Percentiles rank a stretch among this genome's conserved stretches.
Conservation (phyloP, 1,284 basidiomycete species). For the Ceratobasidium sp. region DNA sequence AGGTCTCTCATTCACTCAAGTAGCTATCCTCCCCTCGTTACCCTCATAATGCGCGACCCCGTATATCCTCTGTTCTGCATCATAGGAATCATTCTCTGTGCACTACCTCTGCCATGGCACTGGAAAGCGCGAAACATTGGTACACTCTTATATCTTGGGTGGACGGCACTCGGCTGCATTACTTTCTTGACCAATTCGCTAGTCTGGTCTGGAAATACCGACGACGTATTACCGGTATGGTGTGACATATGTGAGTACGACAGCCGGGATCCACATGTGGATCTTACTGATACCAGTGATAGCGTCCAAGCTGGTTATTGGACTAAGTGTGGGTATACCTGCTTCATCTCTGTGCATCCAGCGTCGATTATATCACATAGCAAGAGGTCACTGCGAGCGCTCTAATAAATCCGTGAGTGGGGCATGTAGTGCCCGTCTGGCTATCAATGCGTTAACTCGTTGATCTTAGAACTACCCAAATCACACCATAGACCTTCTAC, state of each 20-base stretch:
- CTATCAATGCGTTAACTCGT: background rate
- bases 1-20: too few species aligned
- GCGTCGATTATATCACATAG: slow-evolving; percentile 65
- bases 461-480: slow-evolving; percentile 4
- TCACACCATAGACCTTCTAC: slow-evolving; percentile 61
- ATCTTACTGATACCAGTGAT: slow-evolving; percentile 22
- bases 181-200: slow-evolving; percentile 73
- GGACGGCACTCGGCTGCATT: slow-evolving; percentile 71
- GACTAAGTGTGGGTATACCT: slow-evolving; percentile 59
- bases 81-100: slow-evolving; percentile 64
- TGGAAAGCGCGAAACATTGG: slow-evolving; percentile 72
- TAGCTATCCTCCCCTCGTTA: background rate
- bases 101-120: slow-evolving; percentile 73
- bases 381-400: slow-evolving; percentile 53
- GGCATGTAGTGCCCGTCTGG: slow-evolving; percentile 52
- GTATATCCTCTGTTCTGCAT: slow-evolving; percentile 59
- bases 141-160: slow-evolving; percentile 74
- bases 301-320: slow-evolving; percentile 61
- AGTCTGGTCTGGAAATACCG: slow-evolving; percentile 72
- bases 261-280: slow-evolving; percentile 8
- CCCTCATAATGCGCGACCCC: slow-evolving; percentile 23
- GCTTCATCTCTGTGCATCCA: slow-evolving; percentile 65
- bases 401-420: slow-evolving; percentile 48
- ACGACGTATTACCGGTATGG: slow-evolving; percentile 73
- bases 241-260: slow-evolving; percentile 77